These are phyloP conservation scores for Lophium mytilinum DNA, from an alignment of 495 filamentous ascomycete species.

Conservation along the genomic window DNA sequence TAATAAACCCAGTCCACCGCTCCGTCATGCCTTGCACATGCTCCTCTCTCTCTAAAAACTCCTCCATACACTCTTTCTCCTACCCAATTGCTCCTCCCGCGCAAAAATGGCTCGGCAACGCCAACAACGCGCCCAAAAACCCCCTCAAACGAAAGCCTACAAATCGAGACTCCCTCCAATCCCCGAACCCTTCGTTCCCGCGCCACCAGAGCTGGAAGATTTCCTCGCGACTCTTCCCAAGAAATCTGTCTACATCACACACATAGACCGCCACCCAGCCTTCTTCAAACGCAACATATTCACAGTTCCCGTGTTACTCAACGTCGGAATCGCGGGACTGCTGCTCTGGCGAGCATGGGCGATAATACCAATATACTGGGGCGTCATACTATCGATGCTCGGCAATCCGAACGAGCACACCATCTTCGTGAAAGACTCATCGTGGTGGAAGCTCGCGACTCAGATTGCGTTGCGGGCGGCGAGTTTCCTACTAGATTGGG, in stretches of 20 bases:
- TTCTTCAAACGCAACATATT: conserved; percentile 71
- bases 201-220: conserved; percentile 48
- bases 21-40: too few relatives aligned
- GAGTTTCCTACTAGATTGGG: conserved; percentile 61
- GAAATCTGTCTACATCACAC: conserved; percentile 65
- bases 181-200: conserved; percentile 55
- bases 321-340: conserved; percentile 49
- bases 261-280: conserved; percentile 58
- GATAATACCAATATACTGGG: conserved; percentile 58
- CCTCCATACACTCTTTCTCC: not conserved
- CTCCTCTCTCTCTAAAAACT: too few relatives aligned
- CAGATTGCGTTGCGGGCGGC: conserved; percentile 47
- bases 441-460: conserved; percentile 40
- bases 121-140: conserved; percentile 12
- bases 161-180: conserved; percentile 8
- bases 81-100: not conserved
- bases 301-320: conserved; percentile 60
- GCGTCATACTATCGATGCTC: conserved; percentile 38
- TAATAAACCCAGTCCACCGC: too few relatives aligned
- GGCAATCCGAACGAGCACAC: conserved; percentile 19
- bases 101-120: conserved; percentile 8
- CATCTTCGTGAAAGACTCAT: conserved; percentile 35
- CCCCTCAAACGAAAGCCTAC: not conserved
- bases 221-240: conserved; percentile 54
- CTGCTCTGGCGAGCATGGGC: conserved; percentile 54